Evolutionary conservation across 1,284 basidiomycete genomes (phyloP).

Genomic region (Cryptococcus floricola): DNA sequence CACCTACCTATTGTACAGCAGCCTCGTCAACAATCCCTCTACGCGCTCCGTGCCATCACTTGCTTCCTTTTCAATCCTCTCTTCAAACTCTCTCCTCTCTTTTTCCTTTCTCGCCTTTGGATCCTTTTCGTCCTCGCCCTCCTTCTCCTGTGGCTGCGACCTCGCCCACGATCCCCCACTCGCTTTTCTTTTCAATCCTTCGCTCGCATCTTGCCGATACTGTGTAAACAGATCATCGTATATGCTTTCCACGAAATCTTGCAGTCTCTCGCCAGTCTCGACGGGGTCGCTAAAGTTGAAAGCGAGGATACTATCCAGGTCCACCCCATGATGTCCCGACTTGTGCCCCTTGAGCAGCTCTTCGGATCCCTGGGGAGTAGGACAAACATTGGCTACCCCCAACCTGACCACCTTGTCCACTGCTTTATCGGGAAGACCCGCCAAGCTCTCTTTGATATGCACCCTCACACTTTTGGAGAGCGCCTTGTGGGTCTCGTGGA

Average conservation of each 20-base stretch:
- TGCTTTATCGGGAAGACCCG: conserved; percentile 59
- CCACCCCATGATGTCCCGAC: neutral
- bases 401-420: conserved; percentile 57
- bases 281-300: conserved; percentile 38
- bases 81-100: conserved; percentile 43
- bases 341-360: conserved; percentile 29
- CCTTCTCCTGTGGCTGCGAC: neutral
- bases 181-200: conserved; percentile 29
- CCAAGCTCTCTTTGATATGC: conserved; percentile 58
- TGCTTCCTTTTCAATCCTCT: conserved; percentile 41
- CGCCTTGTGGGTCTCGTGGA: conserved; percentile 57
- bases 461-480: conserved; percentile 59
- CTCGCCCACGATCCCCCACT: conserved; percentile 24
- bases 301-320: conserved; percentile 14
- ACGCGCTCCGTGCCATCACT: conserved; percentile 60
- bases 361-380: conserved; percentile 10
- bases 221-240: conserved; percentile 55
- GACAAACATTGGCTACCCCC: conserved; percentile 29
- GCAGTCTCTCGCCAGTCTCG: conserved; percentile 58
- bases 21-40: conserved; percentile 63
- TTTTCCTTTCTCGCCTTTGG: conserved; percentile 15
- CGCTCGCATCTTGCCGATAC: conserved; percentile 26
- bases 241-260: conserved; percentile 66
- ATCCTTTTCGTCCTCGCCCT: conserved; percentile 14
- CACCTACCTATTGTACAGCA: conserved; percentile 67